Evolutionary conservation across 2,329 filamentous ascomycete genomes (phyloP), one percentile per base, ranked within the genome.

Genomic region (Aspergillus proliferans): DNA sequence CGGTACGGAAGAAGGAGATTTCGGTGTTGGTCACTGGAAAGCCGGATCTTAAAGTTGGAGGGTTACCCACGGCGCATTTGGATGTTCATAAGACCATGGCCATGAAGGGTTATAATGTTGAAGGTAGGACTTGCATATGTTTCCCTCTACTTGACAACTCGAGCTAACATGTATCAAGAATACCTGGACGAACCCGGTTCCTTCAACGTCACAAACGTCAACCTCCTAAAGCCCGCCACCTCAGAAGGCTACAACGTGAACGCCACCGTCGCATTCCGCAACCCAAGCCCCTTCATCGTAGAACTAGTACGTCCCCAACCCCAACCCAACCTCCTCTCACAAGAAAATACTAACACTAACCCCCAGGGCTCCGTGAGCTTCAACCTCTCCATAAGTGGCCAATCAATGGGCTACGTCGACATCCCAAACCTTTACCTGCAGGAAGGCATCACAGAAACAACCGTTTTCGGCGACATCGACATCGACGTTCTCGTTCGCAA

Each of bases 211-310:
- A 62, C 55, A 26, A 58, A 33, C 2, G 7, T 61, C 2, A 49
- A 60, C 1, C 46, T 61, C 10, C 36, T 60, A 4, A 40, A 53
- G 14, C 49, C 52, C 1, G 43, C 44, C 6, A 52, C 50, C 3
- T 8, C 38, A 5, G 47, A 62, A 21, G 60, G 59, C 24, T 61
- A 55, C 24, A 62, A 62, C 15, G 51, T 61, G 26, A 62, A 63
- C 48, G 58, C 60, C n/a, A 62, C 60, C 1, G 50, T 61, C 6
- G 47, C 53, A 7, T 24, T 63, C 12, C 49, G 47, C 10, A 59
- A 60, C 19, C 58, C 60, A 12, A 57, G 50, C 0, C 50, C 52
- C 0, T 59, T 61, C 22, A 55, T 33, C 10, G 49, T 62, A 7
- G 53, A 62, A 39, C 49, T 63, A 55, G 60, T 63, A 52, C n/a